Evolutionary conservation across 2,329 filamentous ascomycete species (phyloP).

Genomic region (Cladorrhinum sp.): DNA sequence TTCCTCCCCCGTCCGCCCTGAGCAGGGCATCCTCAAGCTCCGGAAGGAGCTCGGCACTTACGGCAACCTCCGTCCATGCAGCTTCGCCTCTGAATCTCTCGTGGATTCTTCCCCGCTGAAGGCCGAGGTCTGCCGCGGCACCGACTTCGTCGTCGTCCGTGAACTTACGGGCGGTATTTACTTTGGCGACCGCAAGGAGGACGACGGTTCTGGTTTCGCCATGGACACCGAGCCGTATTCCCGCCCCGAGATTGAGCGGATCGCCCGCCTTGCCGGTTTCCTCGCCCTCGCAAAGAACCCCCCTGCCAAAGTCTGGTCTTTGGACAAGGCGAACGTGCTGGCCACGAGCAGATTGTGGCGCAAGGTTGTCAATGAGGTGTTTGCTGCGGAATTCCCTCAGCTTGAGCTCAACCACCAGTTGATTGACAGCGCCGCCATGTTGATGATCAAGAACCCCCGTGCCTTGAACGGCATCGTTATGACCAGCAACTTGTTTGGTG

Average conservation of each 20-base stretch:
- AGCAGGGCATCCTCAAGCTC: conserved; percentile 85
- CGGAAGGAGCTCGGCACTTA: conserved; percentile 93
- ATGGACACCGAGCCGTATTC: conserved; percentile 87
- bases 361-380: conserved; percentile 79
- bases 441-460: conserved; percentile 92
- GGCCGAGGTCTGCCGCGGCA: conserved; percentile 77
- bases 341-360: conserved; percentile 88
- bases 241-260: conserved; percentile 79
- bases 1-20: conserved; percentile 73
- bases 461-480: conserved; percentile 87
- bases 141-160: conserved; percentile 88
- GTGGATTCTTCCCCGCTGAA: conserved; percentile 85
- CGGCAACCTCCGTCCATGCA: conserved; percentile 93
- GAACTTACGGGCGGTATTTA: conserved; percentile 93
- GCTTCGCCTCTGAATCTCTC: conserved; percentile 84
- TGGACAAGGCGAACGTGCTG: conserved; percentile 97
- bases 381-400: conserved; percentile 85
- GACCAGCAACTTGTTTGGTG: conserved; percentile 91
- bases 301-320: conserved; percentile 74
- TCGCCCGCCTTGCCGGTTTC: conserved; percentile 77
- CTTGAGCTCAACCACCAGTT: conserved; percentile 82
- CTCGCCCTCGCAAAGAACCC: conserved; percentile 75
- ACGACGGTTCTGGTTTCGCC: conserved; percentile 69
- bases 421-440: conserved; percentile 95
- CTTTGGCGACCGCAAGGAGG: conserved; percentile 86